phyloP scores from a whole-genome alignment of 768 basidiomycete genomes.

The Amanita jacksonii region DNA sequence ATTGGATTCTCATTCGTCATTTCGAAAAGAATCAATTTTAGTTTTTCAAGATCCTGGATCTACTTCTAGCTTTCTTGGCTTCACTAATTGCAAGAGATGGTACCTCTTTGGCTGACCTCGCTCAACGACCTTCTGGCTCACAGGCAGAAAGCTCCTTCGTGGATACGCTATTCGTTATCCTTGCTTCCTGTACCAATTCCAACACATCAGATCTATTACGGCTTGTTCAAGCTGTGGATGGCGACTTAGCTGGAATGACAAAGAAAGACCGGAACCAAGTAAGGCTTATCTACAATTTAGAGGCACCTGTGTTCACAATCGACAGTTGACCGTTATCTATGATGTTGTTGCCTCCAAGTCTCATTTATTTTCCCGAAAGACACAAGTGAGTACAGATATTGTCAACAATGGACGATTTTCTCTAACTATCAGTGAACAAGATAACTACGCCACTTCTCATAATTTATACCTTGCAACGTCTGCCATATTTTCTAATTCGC shows the following conservation, averaged over 20 bases:
- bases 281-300: slow-evolving; percentile 15
- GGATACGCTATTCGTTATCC: slow-evolving; percentile 33
- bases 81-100: slow-evolving; percentile 55
- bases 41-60: slow-evolving; percentile 47
- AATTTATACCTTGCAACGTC: slow-evolving; percentile 35
- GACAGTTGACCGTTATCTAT: slow-evolving; percentile 27
- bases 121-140: slow-evolving; percentile 16
- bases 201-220: slow-evolving; percentile 41
- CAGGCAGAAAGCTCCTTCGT: slow-evolving; percentile 20
- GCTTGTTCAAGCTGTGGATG: slow-evolving; percentile 23
- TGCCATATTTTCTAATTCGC: slow-evolving; percentile 36
- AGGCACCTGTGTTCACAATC: neutral
- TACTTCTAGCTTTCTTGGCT: slow-evolving; percentile 50
- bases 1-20: neutral
- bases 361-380: slow-evolving; percentile 22
- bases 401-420: neutral
- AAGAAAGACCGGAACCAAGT: slow-evolving; percentile 53
- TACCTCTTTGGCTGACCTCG: slow-evolving; percentile 45
- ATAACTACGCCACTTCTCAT: slow-evolving; percentile 48
- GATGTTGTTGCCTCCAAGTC: slow-evolving; percentile 27
- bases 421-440: slow-evolving; percentile 18
- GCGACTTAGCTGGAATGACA: slow-evolving; percentile 40
- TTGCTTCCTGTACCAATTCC: slow-evolving; percentile 20
- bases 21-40: neutral
- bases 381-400: slow-evolving; percentile 25